phyloP scores from a whole-genome alignment of 2,329 filamentous ascomycete genomes.

The Salinomyces thailandicus region DNA sequence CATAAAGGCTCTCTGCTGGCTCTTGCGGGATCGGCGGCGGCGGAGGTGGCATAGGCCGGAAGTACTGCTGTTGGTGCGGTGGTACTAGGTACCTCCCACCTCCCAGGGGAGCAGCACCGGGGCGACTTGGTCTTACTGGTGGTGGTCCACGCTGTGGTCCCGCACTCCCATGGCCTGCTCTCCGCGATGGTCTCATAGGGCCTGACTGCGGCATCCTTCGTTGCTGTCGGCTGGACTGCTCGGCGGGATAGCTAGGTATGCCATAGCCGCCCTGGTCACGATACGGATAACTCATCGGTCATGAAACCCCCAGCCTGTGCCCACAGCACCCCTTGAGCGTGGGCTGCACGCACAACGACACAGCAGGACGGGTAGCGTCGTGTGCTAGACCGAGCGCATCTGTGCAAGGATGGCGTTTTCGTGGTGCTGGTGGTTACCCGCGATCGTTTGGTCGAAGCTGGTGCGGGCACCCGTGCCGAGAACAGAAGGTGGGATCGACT shows the following conservation, averaged over 20 bases:
- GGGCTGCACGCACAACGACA: background rate
- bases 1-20: conserved; percentile 15
- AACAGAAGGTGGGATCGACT: no score
- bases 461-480: background rate
- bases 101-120: conserved; percentile 3
- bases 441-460: background rate
- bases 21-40: conserved; percentile 9
- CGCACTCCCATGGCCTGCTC: background rate
- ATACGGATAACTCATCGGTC: conserved; percentile 9
- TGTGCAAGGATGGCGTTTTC: background rate
- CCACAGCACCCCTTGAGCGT: background rate
- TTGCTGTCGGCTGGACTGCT: conserved; percentile 1
- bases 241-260: conserved; percentile 8
- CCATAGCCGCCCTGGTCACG: conserved; percentile 7
- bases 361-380: background rate
- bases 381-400: background rate
- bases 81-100: conserved; percentile 7
- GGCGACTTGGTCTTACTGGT: conserved; percentile 11
- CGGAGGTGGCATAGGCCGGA: conserved; percentile 1
- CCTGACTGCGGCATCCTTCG: conserved; percentile 5
- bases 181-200: conserved; percentile 2
- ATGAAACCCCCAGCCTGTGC: background rate
- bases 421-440: background rate
- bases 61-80: conserved; percentile 4
- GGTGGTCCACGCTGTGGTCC: conserved; percentile 11